A percentile compares a stretch with the other conserved stretches of the same genome.
phyloP scores from a whole-genome alignment of 768 basidiomycete genomes.

The Roridomyces roridus region DNA sequence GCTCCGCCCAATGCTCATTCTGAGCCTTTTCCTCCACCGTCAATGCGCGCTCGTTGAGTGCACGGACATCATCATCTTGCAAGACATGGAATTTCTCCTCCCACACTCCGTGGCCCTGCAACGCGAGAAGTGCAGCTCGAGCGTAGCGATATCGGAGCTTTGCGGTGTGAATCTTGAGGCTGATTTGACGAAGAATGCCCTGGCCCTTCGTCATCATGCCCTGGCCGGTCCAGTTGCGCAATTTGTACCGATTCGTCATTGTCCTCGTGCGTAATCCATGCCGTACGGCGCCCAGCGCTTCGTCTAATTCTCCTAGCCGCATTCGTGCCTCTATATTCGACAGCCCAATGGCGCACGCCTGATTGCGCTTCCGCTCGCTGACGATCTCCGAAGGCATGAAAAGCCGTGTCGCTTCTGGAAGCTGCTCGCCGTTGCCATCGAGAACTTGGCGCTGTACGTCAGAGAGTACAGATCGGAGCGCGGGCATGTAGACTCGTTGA shows the following conservation, averaged over 20 bases:
- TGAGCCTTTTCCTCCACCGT: neutral
- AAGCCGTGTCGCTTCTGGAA: neutral
- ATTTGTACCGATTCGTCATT: neutral
- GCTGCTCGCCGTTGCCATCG: neutral
- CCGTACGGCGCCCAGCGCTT: neutral
- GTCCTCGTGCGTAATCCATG: neutral
- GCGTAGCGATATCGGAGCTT: neutral
- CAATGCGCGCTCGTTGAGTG: neutral
- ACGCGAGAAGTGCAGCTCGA: neutral
- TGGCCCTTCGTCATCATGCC: neutral
- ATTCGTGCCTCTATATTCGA: neutral
- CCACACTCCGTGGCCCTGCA: neutral
- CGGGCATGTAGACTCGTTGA: neutral
- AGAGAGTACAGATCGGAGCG: neutral
- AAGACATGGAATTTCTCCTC: neutral
- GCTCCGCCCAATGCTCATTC: neutral
- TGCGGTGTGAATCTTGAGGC: neutral
- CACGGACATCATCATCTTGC: neutral
- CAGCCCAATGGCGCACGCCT: neutral
- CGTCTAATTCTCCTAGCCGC: neutral
- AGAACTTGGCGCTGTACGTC: neutral
- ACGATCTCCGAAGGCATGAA: slow-evolving; percentile 1
- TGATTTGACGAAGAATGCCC: neutral
- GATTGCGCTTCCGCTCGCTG: neutral
- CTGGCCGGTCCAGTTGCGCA: neutral